phyloP scores from a whole-genome alignment of 148 eudicot species.

The Arctostaphylos glauca region DNA sequence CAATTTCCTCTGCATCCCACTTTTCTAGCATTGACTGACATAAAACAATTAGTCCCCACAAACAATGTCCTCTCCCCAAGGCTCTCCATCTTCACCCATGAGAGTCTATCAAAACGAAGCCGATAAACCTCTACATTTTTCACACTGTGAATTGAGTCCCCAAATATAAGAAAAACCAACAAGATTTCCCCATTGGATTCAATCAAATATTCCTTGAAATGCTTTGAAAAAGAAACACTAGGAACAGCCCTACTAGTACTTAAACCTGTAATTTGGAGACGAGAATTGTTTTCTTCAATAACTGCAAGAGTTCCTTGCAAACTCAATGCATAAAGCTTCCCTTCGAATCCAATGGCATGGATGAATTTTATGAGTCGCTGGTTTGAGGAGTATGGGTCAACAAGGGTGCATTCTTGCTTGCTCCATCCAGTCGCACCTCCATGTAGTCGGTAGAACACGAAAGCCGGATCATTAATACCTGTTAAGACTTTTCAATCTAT shows the following conservation, averaged over 20 bases:
- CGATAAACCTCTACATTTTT: slow-evolving; percentile 30
- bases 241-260: slow-evolving; percentile 31
- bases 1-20: slow-evolving; percentile 26
- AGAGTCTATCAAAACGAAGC: slow-evolving; percentile 16
- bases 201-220: slow-evolving; percentile 26
- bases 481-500: background rate
- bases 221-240: slow-evolving; percentile 5
- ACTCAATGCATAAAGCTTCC: slow-evolving; percentile 28
- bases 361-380: slow-evolving; percentile 19
- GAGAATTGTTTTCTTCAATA: slow-evolving; percentile 20
- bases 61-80: slow-evolving; percentile 31
- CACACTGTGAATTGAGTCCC: slow-evolving; percentile 13
- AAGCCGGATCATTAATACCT: background rate
- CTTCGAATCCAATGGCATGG: slow-evolving; percentile 22
- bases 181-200: slow-evolving; percentile 33
- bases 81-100: slow-evolving; percentile 31
- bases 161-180: slow-evolving; percentile 25
- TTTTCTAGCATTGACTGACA: slow-evolving; percentile 21
- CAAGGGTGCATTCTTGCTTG: background rate
- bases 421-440: background rate
- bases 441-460: background rate
- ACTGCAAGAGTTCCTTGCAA: slow-evolving; percentile 33
- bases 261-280: slow-evolving; percentile 4
- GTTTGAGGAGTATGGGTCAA: slow-evolving; percentile 18
- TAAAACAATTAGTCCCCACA: slow-evolving; percentile 24